A percentile compares a stretch with the other conserved stretches of the same genome.
phyloP scores from a whole-genome alignment of 352 stramenopile species.

The Blastocystis sp. region DNA sequence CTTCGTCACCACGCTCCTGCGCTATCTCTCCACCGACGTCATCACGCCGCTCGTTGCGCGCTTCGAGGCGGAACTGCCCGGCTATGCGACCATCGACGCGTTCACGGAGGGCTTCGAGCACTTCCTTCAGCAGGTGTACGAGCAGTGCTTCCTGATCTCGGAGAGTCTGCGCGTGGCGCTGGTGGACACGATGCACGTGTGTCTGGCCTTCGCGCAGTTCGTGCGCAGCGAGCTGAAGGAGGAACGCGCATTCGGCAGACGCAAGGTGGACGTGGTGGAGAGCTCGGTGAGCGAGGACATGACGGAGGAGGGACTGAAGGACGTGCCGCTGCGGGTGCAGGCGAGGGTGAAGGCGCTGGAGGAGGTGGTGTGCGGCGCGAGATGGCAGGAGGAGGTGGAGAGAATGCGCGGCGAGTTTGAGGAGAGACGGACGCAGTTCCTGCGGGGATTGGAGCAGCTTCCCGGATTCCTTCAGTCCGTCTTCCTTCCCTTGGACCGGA shows the following conservation, averaged over 20 bases:
- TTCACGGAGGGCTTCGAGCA: constrained; percentile 40
- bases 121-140: constrained; percentile 14
- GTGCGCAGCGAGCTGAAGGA: constrained; percentile 4
- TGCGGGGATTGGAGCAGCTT: not conserved
- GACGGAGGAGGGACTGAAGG: not conserved
- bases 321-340: not conserved
- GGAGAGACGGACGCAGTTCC: not conserved
- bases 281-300: not conserved
- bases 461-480: constrained; percentile 47
- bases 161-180: constrained; percentile 15
- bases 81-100: constrained; percentile 27
- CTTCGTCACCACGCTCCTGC: constrained; percentile 24
- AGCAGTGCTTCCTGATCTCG: constrained; percentile 44
- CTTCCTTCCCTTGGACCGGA: constrained; percentile 38
- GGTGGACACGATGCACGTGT: not conserved
- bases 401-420: not conserved
- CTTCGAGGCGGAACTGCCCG: constrained; percentile 10
- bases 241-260: not conserved
- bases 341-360: not conserved
- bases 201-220: not conserved
- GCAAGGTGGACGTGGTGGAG: constrained; percentile 10
- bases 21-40: constrained; percentile 31
- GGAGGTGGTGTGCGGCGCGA: not conserved
- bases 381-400: not conserved
- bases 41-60: not conserved